Base-by-base conservation (phyloP, 1,284 basidiomycete genomes). In the Mycena citricolor region DNA sequence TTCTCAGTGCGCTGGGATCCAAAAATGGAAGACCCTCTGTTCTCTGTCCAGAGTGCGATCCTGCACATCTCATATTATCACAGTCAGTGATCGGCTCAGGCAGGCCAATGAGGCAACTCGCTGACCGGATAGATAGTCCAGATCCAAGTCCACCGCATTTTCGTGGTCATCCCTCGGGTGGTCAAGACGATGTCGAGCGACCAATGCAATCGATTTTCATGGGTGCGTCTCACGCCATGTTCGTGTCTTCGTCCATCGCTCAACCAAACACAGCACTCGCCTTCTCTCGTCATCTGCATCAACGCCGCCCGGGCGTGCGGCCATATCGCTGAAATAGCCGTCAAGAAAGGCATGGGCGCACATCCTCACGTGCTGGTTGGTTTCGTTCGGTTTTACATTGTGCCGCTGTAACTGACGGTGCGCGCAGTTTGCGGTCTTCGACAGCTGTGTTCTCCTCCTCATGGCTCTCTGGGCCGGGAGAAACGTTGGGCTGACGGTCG, bases 261-360 rank as follows among this genome's bases (percentile, higher is more conserved):
- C 22, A 29, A 41, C 42, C 5, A 43, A 42, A 19, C 23, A 31
- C 21, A 51, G 54, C 49, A 59, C 25, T 63, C 76, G 54, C 79
- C 83, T 1, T 85, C 81, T 4, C 63, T 86, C 21, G 80, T 81
- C 1, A 84, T 87, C 38, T 86, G 83, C 60, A 78, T 77, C 19
- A 85, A 83, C 54, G 82, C 83, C 1, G 79, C 83, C 10, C 68
- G 83, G 6, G 79, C 77, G 3, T 79, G 77, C 49, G 73, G 71
- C 39, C 81, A 81, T 55, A 69, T 86, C 26, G 61, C 80, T 38
- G 77, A 82, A 44, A 49, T 59, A 2, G 41, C 42, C 1, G 32
- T 26, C 8, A 33, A 32, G 22, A 25, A 38, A 21, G 45, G 49
- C n/a, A 32, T 47, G 6, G 14, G 47, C 4, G 41, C 30, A n/a